Evolutionary conservation across 2,329 filamentous ascomycete species (phyloP), one percentile per base, ranked within the genome.

Genomic region (Thermothelomyces thermophilus): DNA sequence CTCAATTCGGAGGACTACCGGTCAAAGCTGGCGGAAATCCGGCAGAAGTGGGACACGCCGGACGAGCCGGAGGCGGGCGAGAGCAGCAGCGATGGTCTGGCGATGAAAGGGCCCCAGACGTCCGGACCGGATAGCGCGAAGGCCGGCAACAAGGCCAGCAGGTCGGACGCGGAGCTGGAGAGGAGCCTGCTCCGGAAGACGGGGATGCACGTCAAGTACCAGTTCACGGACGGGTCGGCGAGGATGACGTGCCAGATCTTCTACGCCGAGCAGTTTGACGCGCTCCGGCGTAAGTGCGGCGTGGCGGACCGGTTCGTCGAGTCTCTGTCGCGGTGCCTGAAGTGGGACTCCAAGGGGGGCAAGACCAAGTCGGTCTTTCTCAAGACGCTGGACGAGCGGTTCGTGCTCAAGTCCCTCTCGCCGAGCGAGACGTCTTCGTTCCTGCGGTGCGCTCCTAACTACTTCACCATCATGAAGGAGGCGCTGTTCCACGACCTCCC

Each of bases 191-290:
- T 95, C 28, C 82, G 89, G 55, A 79, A 84, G 26, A 94, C 88
- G 0, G 90, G 91, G 33, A 95, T 89, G 1, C 93, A 98, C 66
- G 82, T 96, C 58, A 94, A 94, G 64, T 98, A 96, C 64, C 89
- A 95, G 53, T 98, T 97, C 68, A 84, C 85, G 24, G 90, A 96
- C 64, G 90, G 91, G 0, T 83, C 87, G n/a, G 91, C 94, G 3
- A 88, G 86, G 61, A 95, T 96, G 79, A 85, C 91, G 43, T 97
- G 94, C 73, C 98, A 98, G 69, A 93, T 98, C 41, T 97, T 98
- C 68, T 98, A 94, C 62, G 93, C 93, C 0, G 93, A 97, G 66
- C 93, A 96, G 56, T 98, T 98, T 60, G 93, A 98, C 68, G 93
- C 93, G 3, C 76, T 98, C 34, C 83, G 93, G 49, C 81, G 87